A percentile compares a stretch with the other conserved stretches of the same genome.
These are phyloP conservation scores for Globisporangium splendens DNA, from an alignment of 352 stramenopile genomes.

Conservation along the genomic window DNA sequence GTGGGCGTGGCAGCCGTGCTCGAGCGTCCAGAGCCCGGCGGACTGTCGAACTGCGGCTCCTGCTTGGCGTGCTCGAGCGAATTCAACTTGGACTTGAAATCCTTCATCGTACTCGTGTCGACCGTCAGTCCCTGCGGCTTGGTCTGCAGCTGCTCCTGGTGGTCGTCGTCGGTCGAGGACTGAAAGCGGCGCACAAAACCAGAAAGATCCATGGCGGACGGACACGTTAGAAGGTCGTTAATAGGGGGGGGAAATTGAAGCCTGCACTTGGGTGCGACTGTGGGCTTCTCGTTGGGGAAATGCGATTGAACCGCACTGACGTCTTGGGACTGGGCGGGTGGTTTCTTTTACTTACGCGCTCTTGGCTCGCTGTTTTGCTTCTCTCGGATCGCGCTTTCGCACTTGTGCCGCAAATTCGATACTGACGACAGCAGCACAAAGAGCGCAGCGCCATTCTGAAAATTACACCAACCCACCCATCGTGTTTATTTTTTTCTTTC, in stretches of 20 bases:
- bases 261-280: no score
- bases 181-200: slow-evolving; percentile 33
- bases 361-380: background rate
- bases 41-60: slow-evolving; percentile 21
- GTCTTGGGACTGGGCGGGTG: background rate
- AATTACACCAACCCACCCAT: slow-evolving; percentile 1
- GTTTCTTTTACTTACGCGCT: slow-evolving; percentile 3
- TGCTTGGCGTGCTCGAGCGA: slow-evolving; percentile 20
- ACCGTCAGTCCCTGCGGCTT: slow-evolving; percentile 32
- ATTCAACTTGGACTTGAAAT: slow-evolving; percentile 19
- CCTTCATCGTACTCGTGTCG: slow-evolving; percentile 44
- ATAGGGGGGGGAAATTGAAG: background rate
- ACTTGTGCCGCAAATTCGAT: slow-evolving; percentile 9
- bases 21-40: slow-evolving; percentile 11
- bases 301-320: no score
- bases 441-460: background rate
- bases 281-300: no score
- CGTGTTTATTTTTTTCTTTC: slow-evolving; percentile 4
- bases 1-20: slow-evolving; percentile 23
- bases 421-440: background rate
- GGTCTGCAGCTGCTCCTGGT: slow-evolving; percentile 15
- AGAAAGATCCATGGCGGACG: slow-evolving; percentile 25
- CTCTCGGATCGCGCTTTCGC: slow-evolving; percentile 1
- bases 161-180: slow-evolving; percentile 17
- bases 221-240: slow-evolving; percentile 1